A percentile compares a stretch with the other conserved stretches of the same genome.
Evolutionary conservation across 2,329 filamentous ascomycete genomes (phyloP).

Genomic region (Fusarium transvaalense): DNA sequence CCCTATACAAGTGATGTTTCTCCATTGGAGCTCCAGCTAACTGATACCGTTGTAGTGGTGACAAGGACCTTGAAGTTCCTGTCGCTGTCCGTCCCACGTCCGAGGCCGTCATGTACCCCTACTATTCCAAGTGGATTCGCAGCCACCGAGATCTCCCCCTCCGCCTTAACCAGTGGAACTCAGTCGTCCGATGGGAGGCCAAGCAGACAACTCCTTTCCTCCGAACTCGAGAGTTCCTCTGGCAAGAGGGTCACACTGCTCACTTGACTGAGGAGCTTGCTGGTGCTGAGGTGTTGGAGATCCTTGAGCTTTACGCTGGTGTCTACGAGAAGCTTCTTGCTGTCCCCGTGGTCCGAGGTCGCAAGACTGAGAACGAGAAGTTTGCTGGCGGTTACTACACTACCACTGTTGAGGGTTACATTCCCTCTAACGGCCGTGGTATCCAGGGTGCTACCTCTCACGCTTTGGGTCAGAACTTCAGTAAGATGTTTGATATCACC

Average conservation of each 20-base stretch:
- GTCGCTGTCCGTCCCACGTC: conserved; percentile 77
- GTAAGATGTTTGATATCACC: conserved; percentile 98
- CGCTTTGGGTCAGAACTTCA: conserved; percentile 96
- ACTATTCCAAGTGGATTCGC: conserved; percentile 97
- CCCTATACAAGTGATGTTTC: background rate
- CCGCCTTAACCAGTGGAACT: conserved; percentile 98
- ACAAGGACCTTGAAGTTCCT: conserved; percentile 88
- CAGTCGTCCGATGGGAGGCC: conserved; percentile 91
- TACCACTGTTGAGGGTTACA: conserved; percentile 96
- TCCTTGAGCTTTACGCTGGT: conserved; percentile 90
- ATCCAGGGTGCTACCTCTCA: conserved; percentile 98
- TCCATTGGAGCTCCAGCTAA: conserved; percentile 1
- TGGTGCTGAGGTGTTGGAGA: conserved; percentile 88
- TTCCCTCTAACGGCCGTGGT: conserved; percentile 93
- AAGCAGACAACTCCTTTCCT: conserved; percentile 93
- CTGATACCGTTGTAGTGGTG: conserved; percentile 70
- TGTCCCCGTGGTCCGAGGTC: conserved; percentile 91
- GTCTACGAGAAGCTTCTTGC: conserved; percentile 95
- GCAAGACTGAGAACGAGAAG: conserved; percentile 98
- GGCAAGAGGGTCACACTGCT: conserved; percentile 95
- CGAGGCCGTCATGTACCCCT: conserved; percentile 91
- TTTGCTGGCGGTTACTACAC: conserved; percentile 98
- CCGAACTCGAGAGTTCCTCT: conserved; percentile 93
- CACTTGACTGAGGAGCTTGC: conserved; percentile 88
- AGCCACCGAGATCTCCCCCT: conserved; percentile 95